A percentile compares a stretch with the other conserved stretches of the same genome.
Conservation (phyloP, 108 stramenopile species). For the Ochromonas danica region DNA sequence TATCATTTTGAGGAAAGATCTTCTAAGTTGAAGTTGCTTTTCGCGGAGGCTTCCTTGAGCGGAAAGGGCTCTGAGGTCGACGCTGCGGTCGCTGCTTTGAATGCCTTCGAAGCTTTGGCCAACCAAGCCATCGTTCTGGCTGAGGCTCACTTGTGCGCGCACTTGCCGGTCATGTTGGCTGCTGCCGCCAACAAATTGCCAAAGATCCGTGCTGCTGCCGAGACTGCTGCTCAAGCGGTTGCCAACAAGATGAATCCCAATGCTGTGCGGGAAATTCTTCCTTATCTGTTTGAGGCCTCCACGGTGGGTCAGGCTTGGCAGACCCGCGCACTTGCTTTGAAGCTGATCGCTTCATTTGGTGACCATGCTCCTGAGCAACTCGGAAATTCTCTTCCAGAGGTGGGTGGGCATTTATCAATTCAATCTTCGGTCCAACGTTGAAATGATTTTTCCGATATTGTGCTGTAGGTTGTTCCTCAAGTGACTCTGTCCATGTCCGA, state of each 20-base stretch:
- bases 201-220: slow-evolving; percentile 20
- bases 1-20: background rate
- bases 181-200: background rate
- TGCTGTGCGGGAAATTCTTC: slow-evolving; percentile 20
- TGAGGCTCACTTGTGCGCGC: slow-evolving; percentile 24
- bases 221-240: slow-evolving; percentile 2
- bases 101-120: slow-evolving; percentile 6
- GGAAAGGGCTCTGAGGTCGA: background rate
- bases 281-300: background rate
- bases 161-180: background rate
- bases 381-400: slow-evolving; percentile 2
- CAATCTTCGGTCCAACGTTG: background rate
- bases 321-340: background rate
- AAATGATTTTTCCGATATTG: slow-evolving; percentile 63
- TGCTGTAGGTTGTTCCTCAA: slow-evolving; percentile 86
- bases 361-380: slow-evolving; percentile 34
- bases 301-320: background rate
- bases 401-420: background rate
- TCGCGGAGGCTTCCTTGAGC: background rate
- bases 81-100: background rate
- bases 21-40: background rate
- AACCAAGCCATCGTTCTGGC: background rate
- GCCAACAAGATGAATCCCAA: slow-evolving; percentile 18
- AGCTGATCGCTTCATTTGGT: slow-evolving; percentile 20
- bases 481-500: slow-evolving; percentile 95